Evolutionary conservation across 1,284 basidiomycete genomes (phyloP), one percentile per base, ranked within the genome.

Genomic region (Apiotrichum sp.): DNA sequence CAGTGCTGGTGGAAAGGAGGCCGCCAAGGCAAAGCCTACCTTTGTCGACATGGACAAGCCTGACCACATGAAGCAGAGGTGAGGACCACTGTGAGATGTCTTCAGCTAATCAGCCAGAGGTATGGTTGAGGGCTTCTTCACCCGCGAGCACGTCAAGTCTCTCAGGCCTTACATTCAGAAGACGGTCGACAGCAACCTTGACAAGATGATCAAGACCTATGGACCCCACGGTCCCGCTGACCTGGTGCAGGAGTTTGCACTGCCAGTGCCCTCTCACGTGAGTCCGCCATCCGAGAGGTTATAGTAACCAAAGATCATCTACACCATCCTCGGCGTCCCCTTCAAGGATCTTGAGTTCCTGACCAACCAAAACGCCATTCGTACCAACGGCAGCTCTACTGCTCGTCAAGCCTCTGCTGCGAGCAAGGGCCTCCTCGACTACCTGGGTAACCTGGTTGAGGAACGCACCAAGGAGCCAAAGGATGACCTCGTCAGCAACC

Each of bases 11-110:
- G 56, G 56, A 34, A 54, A 54, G 45, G 13, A 47, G 40, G 55
- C 55, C 4, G 55, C 55, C 50, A 52, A 57, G 51, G 50, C 51
- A 11, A 52, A 49, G 50, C 55, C 55, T 2, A 57, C 55, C 6
- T 57, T 57, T 41, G 55, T 57, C 41, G 55, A 57, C 50, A 57
- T 57, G 55, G 55, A 57, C 42, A 45, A 50, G 14, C 55, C 55
- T 2, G 47, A 57, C n/a, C 55, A 57, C 47, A 57, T 57, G 55
- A 33, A 31, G 13, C 55, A 57, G 51, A 39, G 55, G 41, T 52
- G 36, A n/a, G 48, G 14, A 41, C 6, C 40, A 38, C 36, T 38
- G 36, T 6, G 40, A n/a, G 22, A 22, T 22, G 10, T 16, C 40
- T 41, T 34, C 22, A 29, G 8, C 4, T 32, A 42, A 46, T 35